Evolutionary conservation across 1,139 yeast genomes (phyloP).

Genomic region (Taphrina sp.): DNA sequence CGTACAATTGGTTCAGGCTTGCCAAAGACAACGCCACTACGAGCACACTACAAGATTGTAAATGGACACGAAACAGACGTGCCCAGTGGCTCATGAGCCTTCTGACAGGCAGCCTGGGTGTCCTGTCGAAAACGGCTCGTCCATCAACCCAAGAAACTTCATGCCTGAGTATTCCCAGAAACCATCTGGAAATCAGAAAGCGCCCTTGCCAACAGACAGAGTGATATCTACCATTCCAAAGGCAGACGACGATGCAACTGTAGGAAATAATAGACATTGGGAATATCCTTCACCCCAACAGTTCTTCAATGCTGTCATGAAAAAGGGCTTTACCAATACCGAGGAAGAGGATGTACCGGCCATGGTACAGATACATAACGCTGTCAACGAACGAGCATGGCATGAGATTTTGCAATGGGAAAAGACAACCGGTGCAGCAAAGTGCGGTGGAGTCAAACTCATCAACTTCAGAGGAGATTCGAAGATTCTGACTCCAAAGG

Average conservation of each 20-base stretch:
- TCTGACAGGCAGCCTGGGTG: too few species aligned
- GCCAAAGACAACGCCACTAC: too few species aligned
- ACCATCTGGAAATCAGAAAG: constrained; percentile 9
- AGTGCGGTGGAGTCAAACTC: constrained; percentile 82
- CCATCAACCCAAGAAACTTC: constrained; percentile 23
- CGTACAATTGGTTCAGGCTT: too few species aligned
- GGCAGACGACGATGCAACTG: constrained; percentile 18
- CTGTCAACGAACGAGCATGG: constrained; percentile 95
- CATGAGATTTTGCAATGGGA: constrained; percentile 82
- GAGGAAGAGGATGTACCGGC: constrained; percentile 77
- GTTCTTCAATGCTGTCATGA: constrained; percentile 87
- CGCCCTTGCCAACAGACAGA: constrained; percentile 26
- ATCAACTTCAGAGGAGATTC: constrained; percentile 89
- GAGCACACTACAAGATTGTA: too few species aligned
- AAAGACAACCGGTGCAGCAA: constrained; percentile 55
- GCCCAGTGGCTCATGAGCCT: too few species aligned
- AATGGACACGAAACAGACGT: too few species aligned
- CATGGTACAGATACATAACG: constrained; percentile 90
- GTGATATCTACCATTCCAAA: constrained; percentile 31
- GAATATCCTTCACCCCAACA: constrained; percentile 93
- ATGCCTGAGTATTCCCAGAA: constrained; percentile 22
- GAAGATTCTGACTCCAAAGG: constrained; percentile 80
- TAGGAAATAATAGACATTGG: constrained; percentile 51
- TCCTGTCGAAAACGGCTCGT: constrained; percentile 20
- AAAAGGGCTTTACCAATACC: constrained; percentile 80